Conservation (phyloP, 257 asterid species). For the Avicennia marina region DNA sequence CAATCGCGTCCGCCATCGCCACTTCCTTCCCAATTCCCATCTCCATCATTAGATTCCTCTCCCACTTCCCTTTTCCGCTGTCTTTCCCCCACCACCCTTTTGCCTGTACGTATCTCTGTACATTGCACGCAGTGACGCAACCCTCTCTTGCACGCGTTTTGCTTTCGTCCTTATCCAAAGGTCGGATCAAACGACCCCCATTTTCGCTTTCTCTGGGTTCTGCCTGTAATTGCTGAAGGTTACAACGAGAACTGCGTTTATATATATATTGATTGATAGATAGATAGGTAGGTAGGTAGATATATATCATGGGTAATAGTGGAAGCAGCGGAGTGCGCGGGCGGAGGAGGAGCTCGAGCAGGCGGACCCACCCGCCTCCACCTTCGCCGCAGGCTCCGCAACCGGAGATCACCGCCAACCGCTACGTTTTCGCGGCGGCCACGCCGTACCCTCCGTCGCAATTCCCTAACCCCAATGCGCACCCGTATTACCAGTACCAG, state of each 20-base stretch:
- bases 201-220: too few relatives aligned
- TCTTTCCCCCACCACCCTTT: neutral
- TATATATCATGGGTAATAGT: constrained; percentile 66
- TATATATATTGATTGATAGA: too few relatives aligned
- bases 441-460: constrained; percentile 89
- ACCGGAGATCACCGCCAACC: constrained; percentile 69
- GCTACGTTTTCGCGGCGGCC: constrained; percentile 96
- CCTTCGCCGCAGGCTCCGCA: constrained; percentile 70
- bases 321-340: constrained; percentile 68
- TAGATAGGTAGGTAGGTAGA: too few relatives aligned
- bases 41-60: constrained; percentile 42
- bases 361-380: constrained; percentile 76
- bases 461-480: constrained; percentile 63
- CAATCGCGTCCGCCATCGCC: neutral
- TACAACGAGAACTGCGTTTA: too few relatives aligned
- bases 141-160: neutral
- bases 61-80: constrained; percentile 21
- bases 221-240: too few relatives aligned
- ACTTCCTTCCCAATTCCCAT: constrained; percentile 1
- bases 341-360: constrained; percentile 56
- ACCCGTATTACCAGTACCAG: constrained; percentile 84
- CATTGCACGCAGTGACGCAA: constrained; percentile 19
- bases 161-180: too few relatives aligned
- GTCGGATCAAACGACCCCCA: neutral
- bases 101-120: constrained; percentile 14